phyloP scores from a whole-genome alignment of 164 flowering plant genomes.

The Chloranthus sessilifolius region DNA sequence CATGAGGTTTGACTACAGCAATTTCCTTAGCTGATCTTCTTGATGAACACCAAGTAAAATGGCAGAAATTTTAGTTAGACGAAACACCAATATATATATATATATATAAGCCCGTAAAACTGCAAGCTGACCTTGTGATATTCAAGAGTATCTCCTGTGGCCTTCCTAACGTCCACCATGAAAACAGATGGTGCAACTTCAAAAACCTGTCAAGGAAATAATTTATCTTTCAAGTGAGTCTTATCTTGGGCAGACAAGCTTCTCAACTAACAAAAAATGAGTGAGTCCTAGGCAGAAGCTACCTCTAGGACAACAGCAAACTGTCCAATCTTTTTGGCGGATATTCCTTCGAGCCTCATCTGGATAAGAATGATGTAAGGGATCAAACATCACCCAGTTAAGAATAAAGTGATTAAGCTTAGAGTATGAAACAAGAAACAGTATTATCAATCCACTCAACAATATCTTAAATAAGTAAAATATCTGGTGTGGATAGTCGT shows the following conservation, averaged over 20 bases:
- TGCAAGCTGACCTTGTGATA: constrained; percentile 73
- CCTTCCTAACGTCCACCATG: constrained; percentile 97
- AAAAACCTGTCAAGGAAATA: constrained; percentile 43
- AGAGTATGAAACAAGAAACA: background rate
- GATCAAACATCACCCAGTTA: background rate
- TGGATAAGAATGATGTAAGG: constrained; percentile 18
- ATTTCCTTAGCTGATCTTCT: too few species aligned
- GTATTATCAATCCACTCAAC: too few species aligned
- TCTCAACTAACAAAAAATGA: too few species aligned
- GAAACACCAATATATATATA: too few species aligned
- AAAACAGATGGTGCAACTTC: constrained; percentile 94
- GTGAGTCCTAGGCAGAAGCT: too few species aligned
- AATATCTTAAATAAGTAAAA: background rate
- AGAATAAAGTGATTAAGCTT: background rate
- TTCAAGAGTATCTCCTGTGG: constrained; percentile 93
- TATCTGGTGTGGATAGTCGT: too few species aligned
- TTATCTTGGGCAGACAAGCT: too few species aligned
- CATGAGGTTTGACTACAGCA: too few species aligned
- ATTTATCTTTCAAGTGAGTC: too few species aligned
- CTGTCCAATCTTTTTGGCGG: constrained; percentile 60
- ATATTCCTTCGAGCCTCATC: constrained; percentile 86
- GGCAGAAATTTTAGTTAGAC: too few species aligned
- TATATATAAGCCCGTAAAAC: too few species aligned
- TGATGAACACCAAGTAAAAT: too few species aligned
- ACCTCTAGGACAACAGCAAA: constrained; percentile 95